Evolutionary conservation across 768 basidiomycete genomes (phyloP).

Genomic region (Leccinum olivaceopallidum): DNA sequence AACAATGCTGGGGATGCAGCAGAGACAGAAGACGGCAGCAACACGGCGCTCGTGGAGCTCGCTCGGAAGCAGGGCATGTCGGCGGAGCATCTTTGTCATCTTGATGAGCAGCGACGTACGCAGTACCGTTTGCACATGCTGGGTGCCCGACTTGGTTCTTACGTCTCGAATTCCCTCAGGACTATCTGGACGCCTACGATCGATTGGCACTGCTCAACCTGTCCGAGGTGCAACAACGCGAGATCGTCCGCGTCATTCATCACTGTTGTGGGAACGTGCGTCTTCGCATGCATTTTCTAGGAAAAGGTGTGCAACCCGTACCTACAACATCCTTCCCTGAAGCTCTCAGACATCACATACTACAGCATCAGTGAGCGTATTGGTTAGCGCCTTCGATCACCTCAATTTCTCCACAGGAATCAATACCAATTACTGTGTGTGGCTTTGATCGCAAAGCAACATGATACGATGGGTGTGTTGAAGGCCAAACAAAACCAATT

Average conservation of each 20-base stretch:
- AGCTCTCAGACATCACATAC: too few relatives aligned
- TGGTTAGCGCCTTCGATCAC: not conserved
- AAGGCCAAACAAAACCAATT: not conserved
- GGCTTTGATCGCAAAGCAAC: not conserved
- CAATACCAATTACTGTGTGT: not conserved
- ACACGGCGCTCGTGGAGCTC: conserved; percentile 63
- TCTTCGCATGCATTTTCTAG: conserved; percentile 31
- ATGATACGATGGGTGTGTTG: not conserved
- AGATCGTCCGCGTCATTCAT: conserved; percentile 88
- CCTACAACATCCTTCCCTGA: conserved; percentile 2
- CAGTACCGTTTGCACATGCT: not conserved
- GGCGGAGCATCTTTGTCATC: conserved; percentile 88
- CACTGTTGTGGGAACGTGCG: conserved; percentile 91
- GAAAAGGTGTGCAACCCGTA: conserved; percentile 95
- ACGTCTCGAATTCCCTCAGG: conserved; percentile 47
- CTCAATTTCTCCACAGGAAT: not conserved
- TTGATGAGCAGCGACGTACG: conserved; percentile 94
- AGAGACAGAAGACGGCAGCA: conserved; percentile 31
- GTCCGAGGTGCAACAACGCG: conserved; percentile 89
- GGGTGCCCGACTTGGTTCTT: not conserved
- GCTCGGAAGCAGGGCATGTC: conserved; percentile 94
- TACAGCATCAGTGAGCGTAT: not conserved
- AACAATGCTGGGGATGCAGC: conserved; percentile 31
- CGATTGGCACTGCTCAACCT: conserved; percentile 81
- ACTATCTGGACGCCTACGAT: conserved; percentile 95